phyloP scores from a whole-genome alignment of 225 moss, liverwort and hornwort species.

The Polytrichum formosum region DNA sequence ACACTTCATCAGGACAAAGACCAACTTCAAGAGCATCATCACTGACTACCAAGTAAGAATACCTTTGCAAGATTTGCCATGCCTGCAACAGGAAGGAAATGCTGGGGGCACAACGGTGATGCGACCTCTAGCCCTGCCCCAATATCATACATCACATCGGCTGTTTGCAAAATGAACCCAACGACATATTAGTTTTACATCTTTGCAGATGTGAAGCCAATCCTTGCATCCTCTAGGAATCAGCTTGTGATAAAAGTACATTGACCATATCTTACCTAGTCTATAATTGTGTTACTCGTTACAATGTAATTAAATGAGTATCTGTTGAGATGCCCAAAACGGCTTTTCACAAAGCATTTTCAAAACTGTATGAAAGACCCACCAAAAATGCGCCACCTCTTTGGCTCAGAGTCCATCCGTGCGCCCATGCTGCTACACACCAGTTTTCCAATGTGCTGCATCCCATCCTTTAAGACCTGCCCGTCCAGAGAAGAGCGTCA shows the following conservation, averaged over 20 bases:
- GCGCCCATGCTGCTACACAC: conserved; percentile 93
- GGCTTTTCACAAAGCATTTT: too few species aligned
- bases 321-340: too few species aligned
- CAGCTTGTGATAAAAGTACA: too few species aligned
- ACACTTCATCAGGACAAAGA: not conserved
- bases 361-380: not conserved
- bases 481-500: not conserved
- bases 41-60: not conserved
- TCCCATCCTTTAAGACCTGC: conserved; percentile 97
- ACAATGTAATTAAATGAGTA: too few species aligned
- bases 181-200: too few species aligned
- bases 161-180: conserved; percentile 12
- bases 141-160: conserved; percentile 91
- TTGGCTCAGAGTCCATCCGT: conserved; percentile 99
- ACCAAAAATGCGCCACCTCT: conserved; percentile 98
- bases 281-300: too few species aligned
- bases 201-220: too few species aligned
- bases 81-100: conserved; percentile 92
- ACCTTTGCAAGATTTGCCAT: conserved; percentile 98
- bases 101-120: conserved; percentile 86
- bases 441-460: conserved; percentile 97
- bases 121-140: conserved; percentile 94
- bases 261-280: too few species aligned
- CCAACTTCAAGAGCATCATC: not conserved
- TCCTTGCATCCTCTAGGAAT: too few species aligned